Conservation (phyloP, 331 rosid genomes). For the Quercus lobata region DNA sequence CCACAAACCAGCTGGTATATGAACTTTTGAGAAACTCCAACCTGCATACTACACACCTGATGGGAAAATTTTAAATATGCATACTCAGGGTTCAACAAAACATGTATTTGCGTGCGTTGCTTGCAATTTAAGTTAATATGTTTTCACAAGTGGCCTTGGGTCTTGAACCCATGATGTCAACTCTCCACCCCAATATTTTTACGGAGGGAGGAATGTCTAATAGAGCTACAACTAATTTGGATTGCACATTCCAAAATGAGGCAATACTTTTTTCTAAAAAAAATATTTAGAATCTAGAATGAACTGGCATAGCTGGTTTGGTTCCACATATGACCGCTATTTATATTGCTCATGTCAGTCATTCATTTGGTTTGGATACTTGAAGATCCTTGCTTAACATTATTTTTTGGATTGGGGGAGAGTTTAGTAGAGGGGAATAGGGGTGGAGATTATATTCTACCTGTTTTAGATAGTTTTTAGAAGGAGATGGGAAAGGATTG, state of each 20-base stretch:
- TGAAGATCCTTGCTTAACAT: background rate
- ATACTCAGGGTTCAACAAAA: background rate
- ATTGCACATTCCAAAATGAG: background rate
- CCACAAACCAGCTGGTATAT: constrained; percentile 88
- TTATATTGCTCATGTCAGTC: background rate
- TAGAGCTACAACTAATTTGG: too few species aligned
- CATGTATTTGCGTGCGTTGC: background rate
- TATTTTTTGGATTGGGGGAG: too few species aligned
- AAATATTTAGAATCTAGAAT: background rate
- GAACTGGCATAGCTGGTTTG: background rate
- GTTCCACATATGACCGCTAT: background rate
- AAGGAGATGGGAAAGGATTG: too few species aligned
- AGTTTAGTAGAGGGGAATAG: too few species aligned
- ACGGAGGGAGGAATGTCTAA: too few species aligned
- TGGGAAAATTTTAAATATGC: background rate
- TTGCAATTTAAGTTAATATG: background rate
- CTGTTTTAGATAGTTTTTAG: too few species aligned
- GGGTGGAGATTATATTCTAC: too few species aligned
- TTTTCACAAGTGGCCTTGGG: background rate
- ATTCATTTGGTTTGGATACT: background rate
- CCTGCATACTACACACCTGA: background rate
- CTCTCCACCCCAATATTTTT: too few species aligned
- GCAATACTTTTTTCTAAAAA: background rate
- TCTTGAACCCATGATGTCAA: too few species aligned
- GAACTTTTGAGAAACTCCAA: constrained; percentile 8